Conservation (phyloP, 495 filamentous ascomycete species). For the Annulohypoxylon maeteangense region DNA sequence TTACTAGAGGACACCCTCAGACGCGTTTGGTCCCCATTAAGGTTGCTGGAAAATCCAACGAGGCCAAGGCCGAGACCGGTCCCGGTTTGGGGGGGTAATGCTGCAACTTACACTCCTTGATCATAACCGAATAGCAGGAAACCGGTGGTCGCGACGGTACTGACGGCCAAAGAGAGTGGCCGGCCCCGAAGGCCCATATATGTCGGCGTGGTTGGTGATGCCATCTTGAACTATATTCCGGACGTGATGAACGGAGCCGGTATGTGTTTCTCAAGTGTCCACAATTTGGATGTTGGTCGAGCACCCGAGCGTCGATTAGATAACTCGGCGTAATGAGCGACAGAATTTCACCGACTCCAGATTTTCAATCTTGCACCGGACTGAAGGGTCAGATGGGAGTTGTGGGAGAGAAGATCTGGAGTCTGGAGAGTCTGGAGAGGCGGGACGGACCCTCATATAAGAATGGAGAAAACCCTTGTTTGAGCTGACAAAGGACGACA, state of each 20-base stretch:
- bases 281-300: conserved; percentile 1
- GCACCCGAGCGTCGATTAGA: neutral
- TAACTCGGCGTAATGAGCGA: conserved; percentile 19
- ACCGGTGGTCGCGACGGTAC: conserved; percentile 71
- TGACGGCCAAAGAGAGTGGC: conserved; percentile 70
- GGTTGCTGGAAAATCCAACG: neutral
- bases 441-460: conserved; percentile 41
- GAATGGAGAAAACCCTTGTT: conserved; percentile 28
- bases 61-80: neutral
- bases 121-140: conserved; percentile 82
- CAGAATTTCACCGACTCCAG: conserved; percentile 30
- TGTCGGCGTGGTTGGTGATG: conserved; percentile 54
- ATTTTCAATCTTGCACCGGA: conserved; percentile 41
- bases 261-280: conserved; percentile 6
- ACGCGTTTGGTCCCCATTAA: neutral
- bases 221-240: conserved; percentile 47
- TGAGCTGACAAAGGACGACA: conserved; percentile 30
- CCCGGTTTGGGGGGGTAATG: neutral
- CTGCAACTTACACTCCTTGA: conserved; percentile 55
- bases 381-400: conserved; percentile 26
- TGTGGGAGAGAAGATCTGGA: conserved; percentile 35
- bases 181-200: conserved; percentile 73
- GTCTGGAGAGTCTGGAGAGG: conserved; percentile 36
- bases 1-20: too few relatives aligned
- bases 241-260: conserved; percentile 10